Evolutionary conservation across 331 rosid genomes (phyloP).

Genomic region (Arachis monticola): DNA sequence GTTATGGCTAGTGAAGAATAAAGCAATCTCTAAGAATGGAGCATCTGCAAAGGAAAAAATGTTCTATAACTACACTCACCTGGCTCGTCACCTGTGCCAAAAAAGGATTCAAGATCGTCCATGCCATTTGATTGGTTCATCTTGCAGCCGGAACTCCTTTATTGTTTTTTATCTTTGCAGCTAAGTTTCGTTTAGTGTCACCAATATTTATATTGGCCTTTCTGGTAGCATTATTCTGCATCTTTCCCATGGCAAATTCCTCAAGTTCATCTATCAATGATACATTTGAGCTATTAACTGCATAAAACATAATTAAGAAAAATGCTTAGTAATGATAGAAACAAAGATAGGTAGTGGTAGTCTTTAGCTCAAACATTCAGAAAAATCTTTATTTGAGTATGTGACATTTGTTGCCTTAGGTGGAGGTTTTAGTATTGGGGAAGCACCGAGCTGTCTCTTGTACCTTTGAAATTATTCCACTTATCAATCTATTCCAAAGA

Average conservation of each 20-base stretch:
- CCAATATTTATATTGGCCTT: slow-evolving; percentile 40
- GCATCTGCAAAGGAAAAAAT: too few species aligned
- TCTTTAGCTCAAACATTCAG: slow-evolving; percentile 40
- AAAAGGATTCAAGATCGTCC: slow-evolving; percentile 79
- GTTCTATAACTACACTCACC: too few species aligned
- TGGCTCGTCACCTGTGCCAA: slow-evolving; percentile 39
- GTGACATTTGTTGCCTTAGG: slow-evolving; percentile 60
- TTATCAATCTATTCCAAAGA: slow-evolving; percentile 58
- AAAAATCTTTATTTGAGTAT: slow-evolving; percentile 54
- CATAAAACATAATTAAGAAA: slow-evolving; percentile 34
- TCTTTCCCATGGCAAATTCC: slow-evolving; percentile 68
- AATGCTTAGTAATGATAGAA: slow-evolving; percentile 32
- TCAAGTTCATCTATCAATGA: slow-evolving; percentile 87
- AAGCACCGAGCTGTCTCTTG: slow-evolving; percentile 48
- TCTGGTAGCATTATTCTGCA: slow-evolving; percentile 49
- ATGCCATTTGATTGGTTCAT: slow-evolving; percentile 37
- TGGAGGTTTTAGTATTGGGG: slow-evolving; percentile 66
- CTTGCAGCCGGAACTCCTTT: slow-evolving; percentile 44
- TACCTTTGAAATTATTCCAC: slow-evolving; percentile 50
- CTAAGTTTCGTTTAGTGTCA: slow-evolving; percentile 41
- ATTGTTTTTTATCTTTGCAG: slow-evolving; percentile 46
- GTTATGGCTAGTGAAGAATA: too few species aligned
- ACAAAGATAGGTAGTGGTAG: background rate
- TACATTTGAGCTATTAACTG: slow-evolving; percentile 56
- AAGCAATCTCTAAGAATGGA: too few species aligned